A percentile compares a stretch with the other conserved stretches of the same genome.
These are phyloP conservation scores for Pestalotiopsis sp. DNA, from an alignment of 2,329 filamentous ascomycete genomes.

Conservation along the genomic window DNA sequence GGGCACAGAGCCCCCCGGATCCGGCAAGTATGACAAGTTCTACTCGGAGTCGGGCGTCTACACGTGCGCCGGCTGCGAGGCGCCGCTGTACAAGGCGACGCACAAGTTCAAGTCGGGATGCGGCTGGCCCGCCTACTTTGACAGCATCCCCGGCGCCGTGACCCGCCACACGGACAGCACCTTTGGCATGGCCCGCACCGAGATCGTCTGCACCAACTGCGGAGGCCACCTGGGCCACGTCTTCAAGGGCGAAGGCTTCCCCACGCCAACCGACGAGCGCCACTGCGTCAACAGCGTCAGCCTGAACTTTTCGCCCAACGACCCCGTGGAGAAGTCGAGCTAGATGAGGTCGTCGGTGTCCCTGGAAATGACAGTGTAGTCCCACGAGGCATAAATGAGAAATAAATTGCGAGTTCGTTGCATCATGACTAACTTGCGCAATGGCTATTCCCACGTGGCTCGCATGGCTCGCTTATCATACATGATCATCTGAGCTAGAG, in stretches of 20 bases:
- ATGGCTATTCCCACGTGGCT: too few relatives aligned
- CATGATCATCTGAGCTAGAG: too few relatives aligned
- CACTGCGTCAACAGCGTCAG: constrained; percentile 97
- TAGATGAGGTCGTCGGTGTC: neutral
- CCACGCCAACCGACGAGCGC: constrained; percentile 88
- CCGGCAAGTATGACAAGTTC: constrained; percentile 87
- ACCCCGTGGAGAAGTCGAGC: constrained; percentile 29
- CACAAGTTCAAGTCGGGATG: constrained; percentile 98
- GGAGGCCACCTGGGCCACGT: constrained; percentile 91
- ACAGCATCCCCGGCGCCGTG: constrained; percentile 89
- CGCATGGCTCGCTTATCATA: too few relatives aligned
- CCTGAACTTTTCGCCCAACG: constrained; percentile 74
- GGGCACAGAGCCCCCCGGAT: constrained; percentile 80
- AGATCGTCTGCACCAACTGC: constrained; percentile 94
- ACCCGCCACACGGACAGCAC: constrained; percentile 74
- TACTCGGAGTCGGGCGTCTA: constrained; percentile 76
- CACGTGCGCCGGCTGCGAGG: constrained; percentile 80
- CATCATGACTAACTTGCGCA: too few relatives aligned
- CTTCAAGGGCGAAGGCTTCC: constrained; percentile 84
- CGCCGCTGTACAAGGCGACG: constrained; percentile 86
- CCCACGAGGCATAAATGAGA: too few relatives aligned
- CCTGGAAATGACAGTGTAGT: too few relatives aligned
- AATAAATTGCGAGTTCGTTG: too few relatives aligned
- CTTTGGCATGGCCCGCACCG: constrained; percentile 81
- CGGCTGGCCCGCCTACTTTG: constrained; percentile 98